A percentile compares a stretch with the other conserved stretches of the same genome.
phyloP scores from a whole-genome alignment of 2,329 filamentous ascomycete genomes.

The Hymenoscyphus albidus region DNA sequence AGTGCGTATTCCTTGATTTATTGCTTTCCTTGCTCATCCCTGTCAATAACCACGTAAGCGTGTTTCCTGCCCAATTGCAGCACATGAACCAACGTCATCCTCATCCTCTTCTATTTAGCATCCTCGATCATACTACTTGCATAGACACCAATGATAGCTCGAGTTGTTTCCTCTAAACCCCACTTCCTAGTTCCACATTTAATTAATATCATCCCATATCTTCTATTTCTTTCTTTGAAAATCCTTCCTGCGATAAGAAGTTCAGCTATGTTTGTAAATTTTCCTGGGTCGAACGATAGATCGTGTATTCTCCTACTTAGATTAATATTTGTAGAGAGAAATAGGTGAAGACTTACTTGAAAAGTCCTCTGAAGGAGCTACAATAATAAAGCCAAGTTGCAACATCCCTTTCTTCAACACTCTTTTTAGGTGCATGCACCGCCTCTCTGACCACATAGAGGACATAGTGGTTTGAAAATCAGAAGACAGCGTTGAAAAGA shows the following conservation, averaged over 20 bases:
- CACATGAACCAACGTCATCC: background rate
- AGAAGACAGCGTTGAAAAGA: background rate
- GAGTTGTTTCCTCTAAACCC: background rate
- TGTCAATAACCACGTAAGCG: background rate
- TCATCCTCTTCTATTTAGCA: background rate
- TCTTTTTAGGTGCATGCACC: background rate
- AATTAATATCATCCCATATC: background rate
- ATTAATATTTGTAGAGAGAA: background rate
- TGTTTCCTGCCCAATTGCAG: background rate
- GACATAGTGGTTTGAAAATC: background rate
- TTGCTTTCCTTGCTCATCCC: background rate
- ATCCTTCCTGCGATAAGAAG: background rate
- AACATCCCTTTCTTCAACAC: background rate
- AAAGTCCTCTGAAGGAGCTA: background rate
- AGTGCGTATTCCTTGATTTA: background rate
- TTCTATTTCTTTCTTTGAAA: background rate
- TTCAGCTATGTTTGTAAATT: background rate
- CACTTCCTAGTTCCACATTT: background rate
- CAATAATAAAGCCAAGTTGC: background rate
- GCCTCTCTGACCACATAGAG: background rate
- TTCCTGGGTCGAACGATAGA: background rate
- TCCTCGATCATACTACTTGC: background rate
- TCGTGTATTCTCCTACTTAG: background rate
- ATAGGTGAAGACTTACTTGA: background rate
- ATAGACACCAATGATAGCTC: background rate